These are phyloP conservation scores for Malassezia arunalokei DNA, from an alignment of 1,284 basidiomycete species.

Conservation along the genomic window DNA sequence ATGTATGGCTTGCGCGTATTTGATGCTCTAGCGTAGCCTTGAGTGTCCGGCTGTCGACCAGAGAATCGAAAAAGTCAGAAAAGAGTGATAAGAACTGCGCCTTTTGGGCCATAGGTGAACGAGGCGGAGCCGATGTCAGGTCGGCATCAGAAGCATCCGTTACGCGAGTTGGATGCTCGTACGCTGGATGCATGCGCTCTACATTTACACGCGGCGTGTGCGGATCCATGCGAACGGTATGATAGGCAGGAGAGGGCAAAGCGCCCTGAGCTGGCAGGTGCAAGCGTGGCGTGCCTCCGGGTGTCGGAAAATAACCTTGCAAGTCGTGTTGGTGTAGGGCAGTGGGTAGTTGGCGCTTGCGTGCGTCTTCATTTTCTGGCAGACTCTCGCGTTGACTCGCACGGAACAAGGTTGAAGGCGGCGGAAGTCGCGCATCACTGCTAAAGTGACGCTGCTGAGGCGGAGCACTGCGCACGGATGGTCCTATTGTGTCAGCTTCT, in stretches of 20 bases:
- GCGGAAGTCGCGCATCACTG: conserved; percentile 15
- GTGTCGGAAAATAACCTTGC: conserved; percentile 6
- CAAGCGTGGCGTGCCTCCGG: conserved; percentile 14
- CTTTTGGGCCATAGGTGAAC: conserved; percentile 26
- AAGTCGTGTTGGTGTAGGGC: not conserved
- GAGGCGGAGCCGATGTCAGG: conserved; percentile 11
- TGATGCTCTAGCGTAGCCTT: conserved; percentile 43
- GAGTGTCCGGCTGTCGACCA: conserved; percentile 39
- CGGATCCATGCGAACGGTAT: conserved; percentile 14
- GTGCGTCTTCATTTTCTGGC: not conserved
- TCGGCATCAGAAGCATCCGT: conserved; percentile 5
- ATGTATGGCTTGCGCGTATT: conserved; percentile 36
- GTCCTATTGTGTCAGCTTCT: not conserved
- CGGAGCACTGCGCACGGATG: conserved; percentile 29
- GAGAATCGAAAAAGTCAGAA: conserved; percentile 40
- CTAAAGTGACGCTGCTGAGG: conserved; percentile 36
- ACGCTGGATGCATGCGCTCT: not conserved
- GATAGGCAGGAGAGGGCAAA: conserved; percentile 39
- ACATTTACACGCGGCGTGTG: not conserved
- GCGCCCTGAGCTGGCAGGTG: conserved; percentile 33
- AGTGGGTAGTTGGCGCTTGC: conserved; percentile 19
- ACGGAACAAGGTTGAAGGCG: conserved; percentile 17
- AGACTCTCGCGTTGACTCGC: conserved; percentile 2
- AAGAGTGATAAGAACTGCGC: conserved; percentile 40
- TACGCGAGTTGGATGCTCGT: conserved; percentile 1